These are phyloP conservation scores for Hemileccinum rubropunctum DNA, from an alignment of 768 basidiomycete genomes.

Conservation along the genomic window DNA sequence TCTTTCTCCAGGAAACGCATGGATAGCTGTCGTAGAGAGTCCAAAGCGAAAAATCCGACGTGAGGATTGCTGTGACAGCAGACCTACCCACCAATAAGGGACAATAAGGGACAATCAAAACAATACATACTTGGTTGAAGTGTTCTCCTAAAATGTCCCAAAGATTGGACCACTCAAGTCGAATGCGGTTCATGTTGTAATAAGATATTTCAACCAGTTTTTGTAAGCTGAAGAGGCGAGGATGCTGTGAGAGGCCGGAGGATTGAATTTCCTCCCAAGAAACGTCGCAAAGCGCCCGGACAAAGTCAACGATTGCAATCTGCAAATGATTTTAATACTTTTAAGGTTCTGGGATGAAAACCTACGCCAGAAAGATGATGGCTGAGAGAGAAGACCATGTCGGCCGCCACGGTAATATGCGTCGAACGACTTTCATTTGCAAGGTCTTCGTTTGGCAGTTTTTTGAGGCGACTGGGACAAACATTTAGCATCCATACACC, in stretches of 20 bases:
- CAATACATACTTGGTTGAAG: constrained; percentile 79
- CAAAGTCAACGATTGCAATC: constrained; percentile 98
- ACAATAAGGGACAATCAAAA: background rate
- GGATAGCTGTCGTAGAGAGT: constrained; percentile 92
- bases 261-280: constrained; percentile 99
- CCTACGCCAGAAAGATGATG: constrained; percentile 92
- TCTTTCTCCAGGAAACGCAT: constrained; percentile 99
- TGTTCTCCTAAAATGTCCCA: constrained; percentile 99
- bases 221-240: constrained; percentile 93
- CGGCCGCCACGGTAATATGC: constrained; percentile 97
- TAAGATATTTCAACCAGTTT: constrained; percentile 99
- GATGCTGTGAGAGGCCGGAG: constrained; percentile 90
- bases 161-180: constrained; percentile 95
- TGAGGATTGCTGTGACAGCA: constrained; percentile 98
- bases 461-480: constrained; percentile 42
- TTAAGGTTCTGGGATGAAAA: constrained; percentile 9
- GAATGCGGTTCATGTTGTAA: constrained; percentile 98
- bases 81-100: constrained; percentile 52
- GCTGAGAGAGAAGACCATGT: constrained; percentile 98
- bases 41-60: constrained; percentile 94
- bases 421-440: constrained; percentile 96
- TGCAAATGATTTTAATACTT: constrained; percentile 31
- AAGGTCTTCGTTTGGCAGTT: constrained; percentile 84
- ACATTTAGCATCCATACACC: constrained; percentile 5
- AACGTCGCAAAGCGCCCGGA: constrained; percentile 91